Evolutionary conservation across 257 asterid genomes (phyloP).

Genomic region (Perilla frutescens): DNA sequence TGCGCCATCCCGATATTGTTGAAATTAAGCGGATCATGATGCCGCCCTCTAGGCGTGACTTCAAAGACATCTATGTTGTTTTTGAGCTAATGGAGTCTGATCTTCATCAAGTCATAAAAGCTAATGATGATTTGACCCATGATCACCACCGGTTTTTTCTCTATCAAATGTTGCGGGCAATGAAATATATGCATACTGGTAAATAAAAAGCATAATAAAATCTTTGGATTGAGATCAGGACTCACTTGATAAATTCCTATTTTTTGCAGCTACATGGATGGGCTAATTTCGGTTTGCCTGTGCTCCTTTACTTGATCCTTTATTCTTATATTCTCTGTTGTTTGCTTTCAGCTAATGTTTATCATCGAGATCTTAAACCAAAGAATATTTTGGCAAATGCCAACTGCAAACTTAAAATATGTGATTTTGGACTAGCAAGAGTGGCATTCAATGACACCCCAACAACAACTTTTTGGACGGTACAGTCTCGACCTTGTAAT

Average conservation of each 20-base stretch:
- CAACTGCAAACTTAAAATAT: conserved; percentile 91
- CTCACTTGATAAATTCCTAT: conserved; percentile 13
- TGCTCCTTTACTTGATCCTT: conserved; percentile 8
- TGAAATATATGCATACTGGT: conserved; percentile 96
- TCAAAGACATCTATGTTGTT: conserved; percentile 84
- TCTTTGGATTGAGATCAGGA: conserved; percentile 6
- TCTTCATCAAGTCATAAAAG: conserved; percentile 95
- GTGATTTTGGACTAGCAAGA: conserved; percentile 94
- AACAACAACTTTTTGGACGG: conserved; percentile 93
- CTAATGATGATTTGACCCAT: conserved; percentile 89
- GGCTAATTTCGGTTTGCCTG: conserved; percentile 9
- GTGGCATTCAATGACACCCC: conserved; percentile 92
- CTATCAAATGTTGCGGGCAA: conserved; percentile 89
- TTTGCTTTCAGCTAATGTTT: conserved; percentile 82
- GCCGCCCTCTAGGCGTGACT: conserved; percentile 88
- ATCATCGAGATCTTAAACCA: conserved; percentile 94
- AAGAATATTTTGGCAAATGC: conserved; percentile 97
- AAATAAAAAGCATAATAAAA: conserved; percentile 19
- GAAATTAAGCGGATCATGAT: conserved; percentile 89
- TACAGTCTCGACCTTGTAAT: conserved; percentile 33
- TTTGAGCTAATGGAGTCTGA: conserved; percentile 98
- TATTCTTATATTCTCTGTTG: conserved; percentile 28
- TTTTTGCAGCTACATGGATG: conserved; percentile 3
- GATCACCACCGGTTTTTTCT: conserved; percentile 94
- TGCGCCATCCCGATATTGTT: conserved; percentile 91